A percentile compares a stretch with the other conserved stretches of the same genome.
These are phyloP conservation scores for Mycena sanguinolenta DNA, from an alignment of 768 basidiomycete species.

Conservation along the genomic window DNA sequence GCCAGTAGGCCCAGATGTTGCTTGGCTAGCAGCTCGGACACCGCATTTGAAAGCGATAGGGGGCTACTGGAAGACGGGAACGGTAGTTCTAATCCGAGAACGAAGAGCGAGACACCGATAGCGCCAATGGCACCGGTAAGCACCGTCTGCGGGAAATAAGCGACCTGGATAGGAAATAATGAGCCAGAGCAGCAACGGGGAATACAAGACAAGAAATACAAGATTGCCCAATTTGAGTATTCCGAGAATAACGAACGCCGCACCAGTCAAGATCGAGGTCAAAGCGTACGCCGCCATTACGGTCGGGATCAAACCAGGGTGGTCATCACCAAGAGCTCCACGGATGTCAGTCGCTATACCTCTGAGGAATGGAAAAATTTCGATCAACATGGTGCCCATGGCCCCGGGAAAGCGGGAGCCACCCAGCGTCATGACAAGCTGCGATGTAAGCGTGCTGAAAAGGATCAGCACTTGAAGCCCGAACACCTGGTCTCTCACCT, in stretches of 20 bases:
- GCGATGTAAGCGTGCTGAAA: slow-evolving; percentile 30
- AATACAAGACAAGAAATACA: neutral
- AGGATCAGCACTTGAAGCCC: neutral
- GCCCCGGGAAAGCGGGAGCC: too few species aligned
- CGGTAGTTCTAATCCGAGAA: slow-evolving; percentile 36
- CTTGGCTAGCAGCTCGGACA: slow-evolving; percentile 29
- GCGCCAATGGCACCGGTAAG: slow-evolving; percentile 43
- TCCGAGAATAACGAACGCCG: too few species aligned
- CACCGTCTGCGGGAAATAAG: slow-evolving; percentile 43
- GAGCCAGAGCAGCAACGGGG: neutral
- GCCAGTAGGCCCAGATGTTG: slow-evolving; percentile 37
- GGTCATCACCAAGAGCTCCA: too few species aligned
- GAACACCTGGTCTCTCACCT: slow-evolving; percentile 22
- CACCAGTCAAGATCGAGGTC: too few species aligned
- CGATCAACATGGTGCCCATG: too few species aligned
- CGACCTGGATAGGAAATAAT: slow-evolving; percentile 35
- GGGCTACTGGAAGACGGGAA: slow-evolving; percentile 22
- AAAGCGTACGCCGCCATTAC: too few species aligned
- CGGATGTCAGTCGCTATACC: too few species aligned
- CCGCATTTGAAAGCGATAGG: slow-evolving; percentile 33
- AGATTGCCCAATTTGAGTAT: too few species aligned
- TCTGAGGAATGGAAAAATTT: too few species aligned
- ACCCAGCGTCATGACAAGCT: too few species aligned
- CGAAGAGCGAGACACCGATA: slow-evolving; percentile 40
- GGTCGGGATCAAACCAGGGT: too few species aligned